Evolutionary conservation across 192 early-diverging fungal genomes (phyloP).

Genomic region (Pilaira anomala): DNA sequence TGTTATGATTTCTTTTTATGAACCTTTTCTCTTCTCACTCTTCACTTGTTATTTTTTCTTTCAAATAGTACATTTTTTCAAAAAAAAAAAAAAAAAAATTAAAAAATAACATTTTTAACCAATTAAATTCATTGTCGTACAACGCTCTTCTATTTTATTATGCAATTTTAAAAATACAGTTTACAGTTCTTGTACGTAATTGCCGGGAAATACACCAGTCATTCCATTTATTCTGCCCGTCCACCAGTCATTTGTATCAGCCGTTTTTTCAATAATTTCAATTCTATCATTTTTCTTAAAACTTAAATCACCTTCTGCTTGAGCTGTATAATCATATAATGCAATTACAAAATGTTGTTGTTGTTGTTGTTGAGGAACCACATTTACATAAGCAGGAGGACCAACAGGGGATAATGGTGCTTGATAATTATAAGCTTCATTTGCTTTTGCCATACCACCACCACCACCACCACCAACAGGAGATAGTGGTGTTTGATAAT

Average conservation of each 20-base stretch:
- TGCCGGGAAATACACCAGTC: slow-evolving; percentile 31
- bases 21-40: too few relatives aligned
- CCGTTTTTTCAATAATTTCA: slow-evolving; percentile 38
- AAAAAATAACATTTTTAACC: too few relatives aligned
- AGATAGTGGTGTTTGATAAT: slow-evolving; percentile 4
- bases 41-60: too few relatives aligned
- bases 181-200: slow-evolving; percentile 10
- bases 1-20: too few relatives aligned
- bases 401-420: background rate
- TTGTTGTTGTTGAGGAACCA: background rate
- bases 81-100: too few relatives aligned
- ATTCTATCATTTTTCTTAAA: slow-evolving; percentile 43
- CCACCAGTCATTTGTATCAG: slow-evolving; percentile 46
- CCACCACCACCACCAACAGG: slow-evolving; percentile 17
- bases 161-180: background rate
- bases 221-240: slow-evolving; percentile 35
- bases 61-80: too few relatives aligned
- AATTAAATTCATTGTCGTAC: too few relatives aligned
- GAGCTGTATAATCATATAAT: slow-evolving; percentile 39
- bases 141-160: too few relatives aligned
- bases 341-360: slow-evolving; percentile 29
- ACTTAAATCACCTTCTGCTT: slow-evolving; percentile 39
- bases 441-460: background rate
- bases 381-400: background rate
- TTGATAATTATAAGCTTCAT: background rate